Conservation (phyloP, 495 filamentous ascomycete genomes). For the Aspergillus cristatus region DNA sequence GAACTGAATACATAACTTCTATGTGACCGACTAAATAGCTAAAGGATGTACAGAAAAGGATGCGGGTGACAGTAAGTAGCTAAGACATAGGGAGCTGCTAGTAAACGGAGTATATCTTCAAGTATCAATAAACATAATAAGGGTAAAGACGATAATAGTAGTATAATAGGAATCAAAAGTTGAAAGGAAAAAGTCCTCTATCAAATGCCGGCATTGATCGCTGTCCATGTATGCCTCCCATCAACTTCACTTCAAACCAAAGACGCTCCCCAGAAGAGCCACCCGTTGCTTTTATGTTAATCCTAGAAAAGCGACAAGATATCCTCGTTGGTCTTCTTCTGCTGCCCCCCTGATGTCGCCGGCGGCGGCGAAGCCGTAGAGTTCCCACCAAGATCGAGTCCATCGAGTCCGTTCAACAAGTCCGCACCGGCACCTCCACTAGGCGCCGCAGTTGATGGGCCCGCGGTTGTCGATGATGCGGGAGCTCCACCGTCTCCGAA, state of each 20-base stretch:
- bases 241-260: too few species aligned
- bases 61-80: too few species aligned
- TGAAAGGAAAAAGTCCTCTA: background rate
- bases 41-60: too few species aligned
- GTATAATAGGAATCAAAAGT: background rate
- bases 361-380: slow-evolving; percentile 12
- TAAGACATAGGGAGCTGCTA: too few species aligned
- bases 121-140: too few species aligned
- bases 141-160: too few species aligned
- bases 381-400: slow-evolving; percentile 59
- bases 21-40: too few species aligned
- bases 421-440: slow-evolving; percentile 37
- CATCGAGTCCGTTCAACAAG: slow-evolving; percentile 77
- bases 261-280: too few species aligned
- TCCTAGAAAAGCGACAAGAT: slow-evolving; percentile 77
- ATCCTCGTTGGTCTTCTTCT: slow-evolving; percentile 75
- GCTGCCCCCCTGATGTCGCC: slow-evolving; percentile 12
- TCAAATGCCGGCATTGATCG: too few species aligned
- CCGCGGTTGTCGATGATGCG: slow-evolving; percentile 14
- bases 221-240: too few species aligned
- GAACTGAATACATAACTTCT: too few species aligned
- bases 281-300: background rate
- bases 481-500: slow-evolving; percentile 44
- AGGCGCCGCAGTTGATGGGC: slow-evolving; percentile 8
- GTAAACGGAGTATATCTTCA: too few species aligned